These are phyloP conservation scores for Chaetomium sp. DNA, from an alignment of 2,329 filamentous ascomycete genomes.

Conservation along the genomic window DNA sequence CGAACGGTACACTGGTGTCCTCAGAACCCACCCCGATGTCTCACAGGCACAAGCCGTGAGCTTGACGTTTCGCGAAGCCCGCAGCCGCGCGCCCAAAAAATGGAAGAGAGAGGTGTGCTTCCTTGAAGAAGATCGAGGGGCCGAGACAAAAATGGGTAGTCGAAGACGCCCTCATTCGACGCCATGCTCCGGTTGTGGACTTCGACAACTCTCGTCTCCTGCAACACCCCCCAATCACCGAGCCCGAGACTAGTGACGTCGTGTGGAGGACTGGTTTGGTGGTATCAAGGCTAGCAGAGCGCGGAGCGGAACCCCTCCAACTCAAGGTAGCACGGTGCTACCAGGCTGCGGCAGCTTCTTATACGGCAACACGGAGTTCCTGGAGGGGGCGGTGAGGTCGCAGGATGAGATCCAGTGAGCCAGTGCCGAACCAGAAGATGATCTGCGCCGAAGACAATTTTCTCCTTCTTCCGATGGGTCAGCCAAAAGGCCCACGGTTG, in stretches of 20 bases:
- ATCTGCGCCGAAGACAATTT: slow-evolving; percentile 10
- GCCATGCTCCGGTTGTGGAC: neutral
- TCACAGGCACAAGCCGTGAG: too few species aligned
- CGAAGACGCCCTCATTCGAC: neutral
- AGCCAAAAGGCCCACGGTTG: neutral
- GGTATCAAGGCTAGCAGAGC: neutral
- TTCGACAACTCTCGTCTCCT: neutral
- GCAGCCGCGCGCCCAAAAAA: too few species aligned
- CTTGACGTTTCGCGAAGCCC: too few species aligned
- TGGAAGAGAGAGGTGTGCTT: neutral
- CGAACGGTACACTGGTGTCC: too few species aligned
- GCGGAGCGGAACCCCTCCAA: slow-evolving; percentile 3
- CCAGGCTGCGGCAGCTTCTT: slow-evolving; percentile 5
- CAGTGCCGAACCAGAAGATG: neutral
- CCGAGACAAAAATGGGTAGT: neutral
- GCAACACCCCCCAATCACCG: neutral
- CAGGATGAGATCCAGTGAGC: neutral
- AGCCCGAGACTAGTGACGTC: slow-evolving; percentile 8
- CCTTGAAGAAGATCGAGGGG: neutral
- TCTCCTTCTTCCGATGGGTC: slow-evolving; percentile 1
- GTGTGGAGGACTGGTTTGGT: neutral
- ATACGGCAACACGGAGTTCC: neutral
- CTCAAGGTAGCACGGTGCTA: slow-evolving; percentile 7
- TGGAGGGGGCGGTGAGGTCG: slow-evolving; percentile 4
- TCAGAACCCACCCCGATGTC: too few species aligned